A percentile compares a stretch with the other conserved stretches of the same genome.
phyloP scores from a whole-genome alignment of 768 basidiomycete genomes.

The Serendipita sp. region DNA sequence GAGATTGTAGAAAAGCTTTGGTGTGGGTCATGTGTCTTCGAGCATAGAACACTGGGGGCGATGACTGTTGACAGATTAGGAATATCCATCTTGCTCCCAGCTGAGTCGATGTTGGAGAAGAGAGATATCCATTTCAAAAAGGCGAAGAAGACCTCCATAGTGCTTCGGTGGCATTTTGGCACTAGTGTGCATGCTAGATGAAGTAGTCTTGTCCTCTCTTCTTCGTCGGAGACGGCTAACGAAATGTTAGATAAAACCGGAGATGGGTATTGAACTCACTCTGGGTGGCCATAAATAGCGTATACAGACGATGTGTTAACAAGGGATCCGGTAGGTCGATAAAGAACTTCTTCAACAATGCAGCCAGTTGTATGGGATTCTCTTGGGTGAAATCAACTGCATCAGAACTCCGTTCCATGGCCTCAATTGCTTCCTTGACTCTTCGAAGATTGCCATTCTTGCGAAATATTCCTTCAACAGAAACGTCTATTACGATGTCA shows the following conservation, averaged over 20 bases:
- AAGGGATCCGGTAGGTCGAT: constrained; percentile 92
- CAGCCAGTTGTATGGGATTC: constrained; percentile 93
- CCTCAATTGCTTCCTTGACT: constrained; percentile 76
- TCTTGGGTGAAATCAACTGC: constrained; percentile 86
- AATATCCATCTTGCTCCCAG: constrained; percentile 97
- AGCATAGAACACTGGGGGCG: constrained; percentile 87
- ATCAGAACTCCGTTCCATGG: constrained; percentile 83
- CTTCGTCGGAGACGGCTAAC: constrained; percentile 51
- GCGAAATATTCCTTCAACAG: constrained; percentile 94
- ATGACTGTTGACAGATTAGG: constrained; percentile 93
- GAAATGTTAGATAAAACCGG: constrained; percentile 1
- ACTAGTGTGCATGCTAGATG: constrained; percentile 75
- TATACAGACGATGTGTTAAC: constrained; percentile 85
- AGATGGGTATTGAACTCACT: constrained; percentile 33
- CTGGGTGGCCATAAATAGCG: constrained; percentile 74
- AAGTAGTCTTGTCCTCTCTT: constrained; percentile 65
- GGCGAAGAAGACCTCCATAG: constrained; percentile 95
- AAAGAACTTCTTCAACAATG: constrained; percentile 91
- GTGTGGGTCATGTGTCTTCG: constrained; percentile 59
- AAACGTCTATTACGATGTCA: constrained; percentile 57
- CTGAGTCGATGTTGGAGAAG: constrained; percentile 94
- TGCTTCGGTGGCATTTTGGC: constrained; percentile 89
- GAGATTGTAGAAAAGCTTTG: constrained; percentile 73
- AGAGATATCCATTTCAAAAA: constrained; percentile 99
- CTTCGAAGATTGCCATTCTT: constrained; percentile 95